Base-by-base conservation (phyloP, 371 early-diverging fungal species). In the Rhizomucor pusillus region DNA sequence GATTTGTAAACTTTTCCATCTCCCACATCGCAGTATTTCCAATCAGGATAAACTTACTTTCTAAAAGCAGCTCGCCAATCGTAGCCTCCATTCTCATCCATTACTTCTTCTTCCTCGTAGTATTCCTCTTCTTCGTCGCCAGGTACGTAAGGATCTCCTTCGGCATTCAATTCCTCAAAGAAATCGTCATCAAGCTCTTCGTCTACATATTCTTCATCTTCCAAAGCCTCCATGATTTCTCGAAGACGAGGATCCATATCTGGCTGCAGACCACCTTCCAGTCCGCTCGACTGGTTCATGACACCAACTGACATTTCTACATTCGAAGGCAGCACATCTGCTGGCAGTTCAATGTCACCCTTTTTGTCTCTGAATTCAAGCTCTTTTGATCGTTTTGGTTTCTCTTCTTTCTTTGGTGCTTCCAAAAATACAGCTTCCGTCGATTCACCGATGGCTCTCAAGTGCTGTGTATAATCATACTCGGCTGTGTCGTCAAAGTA, bases 381-480 rank as follows among this genome's bases (percentile, higher is more conserved):
- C 1, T 52, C 63, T n/a, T 58, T 56, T 5, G 52, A 16, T 25
- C 50, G 47, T 62, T 67, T 69, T 45, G 61, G 54, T 47, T 75
- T 72, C 33, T 72, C 66, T 40, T 69, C 64, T 23, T 65, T 65
- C 13, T 44, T 55, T 12, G 88, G 79, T 13, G 91, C 89, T 52
- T 85, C 85, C 57, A 97, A 61, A 54, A 90, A 88, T 35, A 94
- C 88, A 10, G 92, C 90, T 46, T 86, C 89, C 7, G 89, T 80
- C 20, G 74, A 63, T 29, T 64, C 71, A n/a, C 97, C 97, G 12
- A 96, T 92, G 14, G 82, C 73, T 47, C 84, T 86, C 69, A 98
- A 77, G 60, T 98, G 97, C 78, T 95, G 87, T 52, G 86, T 77
- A 70, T 98, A 98, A 69, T 98, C 93, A 66, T 97, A 98, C 20